Conservation (phyloP, 2,329 filamentous ascomycete species). For the Colletotrichum brevisporum region DNA sequence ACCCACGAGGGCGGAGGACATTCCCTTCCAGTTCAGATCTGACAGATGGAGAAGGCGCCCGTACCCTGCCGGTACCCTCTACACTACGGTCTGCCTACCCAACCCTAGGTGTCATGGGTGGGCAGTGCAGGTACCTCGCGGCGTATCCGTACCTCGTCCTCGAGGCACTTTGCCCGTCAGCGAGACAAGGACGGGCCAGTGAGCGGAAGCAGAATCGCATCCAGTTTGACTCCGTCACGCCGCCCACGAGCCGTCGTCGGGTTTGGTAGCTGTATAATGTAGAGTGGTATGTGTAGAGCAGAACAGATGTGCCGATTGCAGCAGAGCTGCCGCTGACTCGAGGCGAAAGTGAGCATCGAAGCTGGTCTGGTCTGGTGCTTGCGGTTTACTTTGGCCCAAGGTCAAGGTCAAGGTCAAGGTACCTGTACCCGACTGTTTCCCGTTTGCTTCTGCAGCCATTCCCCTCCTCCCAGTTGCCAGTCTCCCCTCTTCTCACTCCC, state of each 20-base stretch:
- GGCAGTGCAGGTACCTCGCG: too few species aligned
- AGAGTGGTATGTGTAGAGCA: too few species aligned
- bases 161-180: not conserved
- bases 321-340: constrained; percentile 35
- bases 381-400: not conserved
- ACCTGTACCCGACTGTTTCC: not conserved
- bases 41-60: constrained; percentile 6
- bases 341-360: not conserved
- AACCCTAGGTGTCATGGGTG: not conserved
- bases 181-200: constrained; percentile 6
- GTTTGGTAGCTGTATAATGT: too few species aligned
- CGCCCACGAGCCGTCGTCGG: too few species aligned
- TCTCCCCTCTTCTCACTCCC: constrained; percentile 11
- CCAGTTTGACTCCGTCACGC: not conserved
- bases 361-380: not conserved
- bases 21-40: constrained; percentile 35
- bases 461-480: not conserved
- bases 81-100: too few species aligned
- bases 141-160: not conserved
- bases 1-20: constrained; percentile 33
- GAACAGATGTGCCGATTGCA: constrained; percentile 26
- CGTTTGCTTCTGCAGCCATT: not conserved
- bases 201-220: not conserved
- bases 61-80: too few species aligned
- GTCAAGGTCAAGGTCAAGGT: too few species aligned